Base-by-base conservation (phyloP, 2,329 filamentous ascomycete species). In the Grosmannia huntii region DNA sequence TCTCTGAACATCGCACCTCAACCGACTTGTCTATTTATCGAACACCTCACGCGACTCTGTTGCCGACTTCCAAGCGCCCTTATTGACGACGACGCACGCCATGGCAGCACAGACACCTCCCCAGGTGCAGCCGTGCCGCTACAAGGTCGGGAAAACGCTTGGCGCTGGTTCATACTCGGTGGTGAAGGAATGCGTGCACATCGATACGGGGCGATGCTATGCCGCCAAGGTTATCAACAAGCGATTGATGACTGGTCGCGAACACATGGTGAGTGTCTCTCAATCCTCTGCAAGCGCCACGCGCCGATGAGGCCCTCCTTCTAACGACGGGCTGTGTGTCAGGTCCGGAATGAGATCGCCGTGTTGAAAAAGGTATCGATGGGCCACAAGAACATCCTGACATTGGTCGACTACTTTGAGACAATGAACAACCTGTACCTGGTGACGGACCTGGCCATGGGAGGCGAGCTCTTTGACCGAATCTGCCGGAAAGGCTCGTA, bases 211-310 rank as follows among this genome's bases (percentile, higher is more conserved):
- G 52, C 85, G 91, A 64, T 97, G 96, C 74, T 99, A 97, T 84
- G 94, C 94, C 31, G 92, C 94, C 62, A 99, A 99, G 72, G 94
- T 99, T 62, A 99, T 99, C 74, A 99, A 99, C 76, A 99, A 99
- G 80, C 82, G 92, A 59, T 77, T 99, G 64, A 99, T 99, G 94
- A 89, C 90, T 7, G 94, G 94, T 38, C 82, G 94, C 65, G 94
- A 99, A 75, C 94, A 97, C 72, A 99, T 99, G 94, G 94, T 96
- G 69, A 62, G 74, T 67, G 16, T 38, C 31, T 19, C 14, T 28
- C 41, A 19, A 33, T 14, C 11, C 25, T 21, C 25, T 36, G 27
- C 9, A 33, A 44, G 44, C 1, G 9, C 44, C 10, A 19, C 6
- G 7, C 36, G 36, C 36, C 14, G 36, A 14, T 16, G 36, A 16